Conservation (phyloP, 1,139 yeast genomes). For the Kurtzmaniella quercitrusa region DNA sequence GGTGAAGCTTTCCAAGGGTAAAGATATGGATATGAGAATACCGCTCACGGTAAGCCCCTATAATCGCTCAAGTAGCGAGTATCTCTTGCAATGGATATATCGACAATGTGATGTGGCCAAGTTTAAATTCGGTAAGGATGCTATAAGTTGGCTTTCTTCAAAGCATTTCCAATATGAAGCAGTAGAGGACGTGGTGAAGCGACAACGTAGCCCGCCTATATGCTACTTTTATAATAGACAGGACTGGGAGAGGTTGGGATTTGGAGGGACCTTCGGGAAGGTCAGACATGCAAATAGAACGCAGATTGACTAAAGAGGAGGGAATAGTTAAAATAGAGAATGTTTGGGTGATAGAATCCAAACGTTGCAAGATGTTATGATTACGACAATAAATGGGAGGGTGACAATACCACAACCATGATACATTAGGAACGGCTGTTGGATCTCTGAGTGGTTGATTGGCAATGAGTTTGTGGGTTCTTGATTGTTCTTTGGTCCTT, state of each 20-base stretch:
- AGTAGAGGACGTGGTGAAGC: slow-evolving; percentile 16
- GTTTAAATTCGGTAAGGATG: slow-evolving; percentile 29
- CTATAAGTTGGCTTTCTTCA: slow-evolving; percentile 19
- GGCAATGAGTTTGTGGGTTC: no score
- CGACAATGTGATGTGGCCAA: slow-evolving; percentile 48
- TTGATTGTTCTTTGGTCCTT: no score
- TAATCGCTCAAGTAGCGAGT: slow-evolving; percentile 42
- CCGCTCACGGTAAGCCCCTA: slow-evolving; percentile 55
- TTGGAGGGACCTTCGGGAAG: slow-evolving; percentile 13
- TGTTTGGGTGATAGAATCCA: slow-evolving; percentile 22
- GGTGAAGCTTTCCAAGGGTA: slow-evolving; percentile 45
- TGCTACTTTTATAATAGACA: slow-evolving; percentile 25
- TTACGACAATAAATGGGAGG: not conserved
- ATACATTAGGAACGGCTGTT: no score
- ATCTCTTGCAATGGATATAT: slow-evolving; percentile 47
- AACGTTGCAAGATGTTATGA: slow-evolving; percentile 27
- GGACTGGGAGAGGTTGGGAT: slow-evolving; percentile 41
- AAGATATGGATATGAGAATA: slow-evolving; percentile 44
- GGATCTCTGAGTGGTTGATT: no score
- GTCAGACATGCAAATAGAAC: not conserved
- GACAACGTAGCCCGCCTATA: slow-evolving; percentile 25
- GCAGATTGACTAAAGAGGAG: not conserved
- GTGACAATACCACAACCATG: no score
- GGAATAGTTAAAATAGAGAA: slow-evolving; percentile 14
- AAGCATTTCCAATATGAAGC: slow-evolving; percentile 18